Conservation (phyloP, 148 eudicot species). For the Fagopyrum tataricum region DNA sequence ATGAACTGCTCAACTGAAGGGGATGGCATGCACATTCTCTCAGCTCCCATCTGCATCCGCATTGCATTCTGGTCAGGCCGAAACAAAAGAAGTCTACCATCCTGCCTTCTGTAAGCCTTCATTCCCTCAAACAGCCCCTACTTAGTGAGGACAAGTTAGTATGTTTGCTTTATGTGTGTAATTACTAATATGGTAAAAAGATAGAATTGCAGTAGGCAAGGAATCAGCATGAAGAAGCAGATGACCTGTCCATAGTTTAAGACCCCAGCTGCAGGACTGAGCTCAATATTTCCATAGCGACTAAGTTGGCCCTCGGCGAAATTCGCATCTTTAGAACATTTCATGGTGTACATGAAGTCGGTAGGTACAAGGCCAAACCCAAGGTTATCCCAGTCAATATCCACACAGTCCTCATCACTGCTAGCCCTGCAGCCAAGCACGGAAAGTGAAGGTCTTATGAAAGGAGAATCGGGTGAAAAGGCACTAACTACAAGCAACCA, state of each 20-base stretch:
- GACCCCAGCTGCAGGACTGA: constrained; percentile 35
- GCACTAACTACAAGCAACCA: neutral
- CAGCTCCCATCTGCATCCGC: constrained; percentile 35
- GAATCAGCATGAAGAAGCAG: neutral
- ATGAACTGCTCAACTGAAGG: constrained; percentile 41
- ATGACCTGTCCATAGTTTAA: constrained; percentile 44
- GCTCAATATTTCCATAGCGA: constrained; percentile 30
- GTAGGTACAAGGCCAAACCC: constrained; percentile 28
- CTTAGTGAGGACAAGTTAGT: neutral
- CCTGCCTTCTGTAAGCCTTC: constrained; percentile 30
- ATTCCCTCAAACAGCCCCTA: constrained; percentile 42
- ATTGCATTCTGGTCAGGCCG: constrained; percentile 35
- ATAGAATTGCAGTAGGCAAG: neutral
- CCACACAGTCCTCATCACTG: constrained; percentile 10
- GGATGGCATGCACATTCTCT: constrained; percentile 43
- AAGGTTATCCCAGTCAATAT: constrained; percentile 24
- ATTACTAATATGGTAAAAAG: neutral
- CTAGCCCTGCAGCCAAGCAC: constrained; percentile 3
- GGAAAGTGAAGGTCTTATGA: neutral
- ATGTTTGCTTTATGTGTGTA: neutral
- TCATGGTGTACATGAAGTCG: constrained; percentile 33
- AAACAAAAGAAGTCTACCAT: constrained; percentile 26
- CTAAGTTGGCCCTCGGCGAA: constrained; percentile 27
- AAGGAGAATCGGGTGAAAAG: neutral
- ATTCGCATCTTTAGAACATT: constrained; percentile 19